Percentiles rank a stretch among this genome's conserved stretches.
These are phyloP conservation scores for Prunus campanulata DNA, from an alignment of 306 rosid genomes.

Conservation along the genomic window DNA sequence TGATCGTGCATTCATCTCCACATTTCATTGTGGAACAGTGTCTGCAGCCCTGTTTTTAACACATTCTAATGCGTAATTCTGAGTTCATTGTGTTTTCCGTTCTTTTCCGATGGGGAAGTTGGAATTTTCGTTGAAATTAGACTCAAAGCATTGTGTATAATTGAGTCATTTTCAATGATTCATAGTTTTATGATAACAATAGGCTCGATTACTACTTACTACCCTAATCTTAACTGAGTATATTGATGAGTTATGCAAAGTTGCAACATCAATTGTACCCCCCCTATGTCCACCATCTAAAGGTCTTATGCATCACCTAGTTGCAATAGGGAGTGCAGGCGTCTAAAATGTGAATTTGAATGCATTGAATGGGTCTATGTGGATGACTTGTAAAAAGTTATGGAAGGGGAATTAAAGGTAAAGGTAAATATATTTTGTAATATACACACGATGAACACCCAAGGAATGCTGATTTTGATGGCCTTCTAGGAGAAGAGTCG, in stretches of 20 bases:
- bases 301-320: conserved; percentile 4
- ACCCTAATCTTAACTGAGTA: too few relatives aligned
- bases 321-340: conserved; percentile 1
- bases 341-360: conserved; percentile 1
- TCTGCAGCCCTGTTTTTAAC: conserved; percentile 4
- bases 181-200: neutral
- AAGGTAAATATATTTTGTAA: neutral
- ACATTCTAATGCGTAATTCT: conserved; percentile 12
- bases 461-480: conserved; percentile 8
- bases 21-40: conserved; percentile 15
- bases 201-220: neutral
- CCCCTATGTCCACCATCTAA: neutral
- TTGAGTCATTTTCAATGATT: conserved; percentile 9
- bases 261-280: conserved; percentile 8
- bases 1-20: conserved; percentile 32
- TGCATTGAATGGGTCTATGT: conserved; percentile 15
- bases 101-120: conserved; percentile 4
- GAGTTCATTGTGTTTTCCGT: conserved; percentile 11
- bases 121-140: conserved; percentile 9
- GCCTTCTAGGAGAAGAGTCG: neutral
- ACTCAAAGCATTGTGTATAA: neutral
- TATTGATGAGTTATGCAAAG: neutral
- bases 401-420: conserved; percentile 9
- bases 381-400: neutral
- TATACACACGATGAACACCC: neutral